Evolutionary conservation across 2,329 filamentous ascomycete genomes (phyloP).

Genomic region (Endoconidiophora laricicola): DNA sequence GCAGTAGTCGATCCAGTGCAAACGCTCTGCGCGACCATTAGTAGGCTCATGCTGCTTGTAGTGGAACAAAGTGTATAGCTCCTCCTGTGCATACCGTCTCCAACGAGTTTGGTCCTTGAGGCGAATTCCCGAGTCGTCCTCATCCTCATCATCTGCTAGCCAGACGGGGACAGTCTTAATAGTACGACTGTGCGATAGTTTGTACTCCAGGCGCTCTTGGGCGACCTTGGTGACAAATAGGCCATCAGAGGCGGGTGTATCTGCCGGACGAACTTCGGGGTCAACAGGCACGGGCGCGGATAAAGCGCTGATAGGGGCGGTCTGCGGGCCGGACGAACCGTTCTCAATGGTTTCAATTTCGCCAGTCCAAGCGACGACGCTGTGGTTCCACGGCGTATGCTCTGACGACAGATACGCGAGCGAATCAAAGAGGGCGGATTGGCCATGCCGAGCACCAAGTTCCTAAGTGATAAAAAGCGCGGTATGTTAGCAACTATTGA

Average conservation of each 20-base stretch:
- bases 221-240: constrained; percentile 55
- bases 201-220: constrained; percentile 54
- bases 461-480: constrained; percentile 31
- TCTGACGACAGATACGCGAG: constrained; percentile 78
- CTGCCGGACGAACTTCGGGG: constrained; percentile 34
- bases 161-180: constrained; percentile 78
- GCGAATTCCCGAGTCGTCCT: constrained; percentile 46
- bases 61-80: constrained; percentile 84
- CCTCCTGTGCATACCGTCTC: constrained; percentile 79
- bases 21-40: constrained; percentile 64
- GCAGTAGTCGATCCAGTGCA: constrained; percentile 85
- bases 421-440: constrained; percentile 83
- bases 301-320: constrained; percentile 46
- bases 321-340: constrained; percentile 4
- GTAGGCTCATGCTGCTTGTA: constrained; percentile 90
- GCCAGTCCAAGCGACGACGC: constrained; percentile 85
- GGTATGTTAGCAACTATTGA: too few species aligned
- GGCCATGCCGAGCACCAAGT: constrained; percentile 61
- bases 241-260: constrained; percentile 47
- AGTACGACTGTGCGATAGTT: constrained; percentile 54
- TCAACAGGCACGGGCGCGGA: constrained; percentile 68
- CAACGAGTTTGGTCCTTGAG: constrained; percentile 74
- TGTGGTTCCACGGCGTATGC: constrained; percentile 76
- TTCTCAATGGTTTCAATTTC: constrained; percentile 43
- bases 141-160: constrained; percentile 63